Evolutionary conservation across 192 early-diverging fungal species (phyloP).

Genomic region (Jimgerdemannia lactiflua): DNA sequence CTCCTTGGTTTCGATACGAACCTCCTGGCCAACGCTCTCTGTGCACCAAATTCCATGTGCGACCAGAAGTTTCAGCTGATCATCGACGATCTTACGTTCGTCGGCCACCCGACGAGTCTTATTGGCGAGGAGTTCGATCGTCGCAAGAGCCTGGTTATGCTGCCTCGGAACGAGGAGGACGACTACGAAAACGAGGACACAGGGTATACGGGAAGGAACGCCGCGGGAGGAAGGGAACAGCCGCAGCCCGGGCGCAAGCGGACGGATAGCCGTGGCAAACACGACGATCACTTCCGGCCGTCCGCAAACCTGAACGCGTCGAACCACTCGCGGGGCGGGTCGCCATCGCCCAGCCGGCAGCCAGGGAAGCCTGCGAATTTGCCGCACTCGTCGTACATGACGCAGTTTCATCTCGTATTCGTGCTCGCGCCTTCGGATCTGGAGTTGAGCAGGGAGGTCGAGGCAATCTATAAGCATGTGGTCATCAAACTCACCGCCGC

Average conservation of each 20-base stretch:
- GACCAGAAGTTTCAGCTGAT: constrained; percentile 68
- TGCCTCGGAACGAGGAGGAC: constrained; percentile 40
- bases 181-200: constrained; percentile 22
- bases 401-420: constrained; percentile 80
- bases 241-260: not conserved
- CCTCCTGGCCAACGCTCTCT: not conserved
- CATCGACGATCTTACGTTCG: constrained; percentile 85
- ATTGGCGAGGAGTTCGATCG: constrained; percentile 41
- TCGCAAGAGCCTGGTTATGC: constrained; percentile 50
- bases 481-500: constrained; percentile 66
- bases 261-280: constrained; percentile 2
- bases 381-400: constrained; percentile 37
- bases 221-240: too few relatives aligned
- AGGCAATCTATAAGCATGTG: constrained; percentile 69
- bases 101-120: constrained; percentile 72
- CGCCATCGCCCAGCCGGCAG: not conserved
- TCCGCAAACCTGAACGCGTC: not conserved
- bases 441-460: constrained; percentile 55
- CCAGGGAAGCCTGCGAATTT: not conserved
- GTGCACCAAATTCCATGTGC: not conserved
- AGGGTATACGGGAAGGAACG: not conserved
- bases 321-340: too few relatives aligned
- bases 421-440: constrained; percentile 54
- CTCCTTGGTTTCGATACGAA: not conserved
- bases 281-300: not conserved